These are phyloP conservation scores for Erythrobasidium hasegawianum DNA, from an alignment of 1,284 basidiomycete species.

Conservation along the genomic window DNA sequence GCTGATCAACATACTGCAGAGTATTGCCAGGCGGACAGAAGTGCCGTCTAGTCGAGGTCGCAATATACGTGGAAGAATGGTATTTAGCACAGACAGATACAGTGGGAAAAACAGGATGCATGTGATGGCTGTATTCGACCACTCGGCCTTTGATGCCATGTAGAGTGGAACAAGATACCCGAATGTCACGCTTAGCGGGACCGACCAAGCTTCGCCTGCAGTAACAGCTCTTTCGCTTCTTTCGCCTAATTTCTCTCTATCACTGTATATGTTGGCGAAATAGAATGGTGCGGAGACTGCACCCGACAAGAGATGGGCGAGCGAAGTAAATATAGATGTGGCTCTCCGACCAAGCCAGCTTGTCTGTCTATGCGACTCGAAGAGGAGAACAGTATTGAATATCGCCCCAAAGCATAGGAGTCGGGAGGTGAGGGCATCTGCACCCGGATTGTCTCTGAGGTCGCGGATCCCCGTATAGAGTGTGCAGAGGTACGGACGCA, in stretches of 20 bases:
- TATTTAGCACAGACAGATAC: constrained; percentile 9
- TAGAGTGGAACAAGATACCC: constrained; percentile 14
- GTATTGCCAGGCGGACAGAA: no score
- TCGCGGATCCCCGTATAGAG: constrained; percentile 15
- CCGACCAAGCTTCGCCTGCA: constrained; percentile 9
- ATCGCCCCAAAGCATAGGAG: constrained; percentile 16
- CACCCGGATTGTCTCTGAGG: not conserved
- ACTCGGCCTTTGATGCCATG: not conserved
- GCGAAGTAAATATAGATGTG: not conserved
- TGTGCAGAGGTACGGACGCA: constrained; percentile 5
- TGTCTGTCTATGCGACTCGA: constrained; percentile 15
- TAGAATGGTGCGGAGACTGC: constrained; percentile 20
- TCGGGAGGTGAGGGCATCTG: constrained; percentile 10
- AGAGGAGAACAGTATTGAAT: constrained; percentile 8
- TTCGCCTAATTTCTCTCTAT: not conserved
- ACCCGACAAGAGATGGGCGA: constrained; percentile 15
- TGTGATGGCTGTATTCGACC: constrained; percentile 20
- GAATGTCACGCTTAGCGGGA: constrained; percentile 4
- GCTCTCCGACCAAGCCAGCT: constrained; percentile 9
- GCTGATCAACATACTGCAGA: no score
- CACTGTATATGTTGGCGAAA: constrained; percentile 17
- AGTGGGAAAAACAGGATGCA: constrained; percentile 18
- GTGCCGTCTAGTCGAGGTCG: not conserved
- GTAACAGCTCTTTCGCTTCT: not conserved
- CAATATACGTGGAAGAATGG: constrained; percentile 3